These are phyloP conservation scores for Cornus florida DNA, from an alignment of 148 eudicot species.

Conservation along the genomic window DNA sequence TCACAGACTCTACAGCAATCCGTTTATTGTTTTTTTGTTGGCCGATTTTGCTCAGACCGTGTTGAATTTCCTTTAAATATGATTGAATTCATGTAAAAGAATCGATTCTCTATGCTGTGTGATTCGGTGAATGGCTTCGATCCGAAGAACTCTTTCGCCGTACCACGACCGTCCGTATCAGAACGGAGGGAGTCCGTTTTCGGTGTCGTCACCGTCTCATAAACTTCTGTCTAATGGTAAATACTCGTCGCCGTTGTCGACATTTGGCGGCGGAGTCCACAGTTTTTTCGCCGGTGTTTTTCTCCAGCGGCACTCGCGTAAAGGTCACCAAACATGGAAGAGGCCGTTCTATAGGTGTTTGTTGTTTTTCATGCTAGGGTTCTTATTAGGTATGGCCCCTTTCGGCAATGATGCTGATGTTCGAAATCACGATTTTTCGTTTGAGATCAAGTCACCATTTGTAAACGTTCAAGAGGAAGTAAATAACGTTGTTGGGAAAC, in stretches of 20 bases:
- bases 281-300: slow-evolving; percentile 34
- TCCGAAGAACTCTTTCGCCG: slow-evolving; percentile 77
- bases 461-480: slow-evolving; percentile 14
- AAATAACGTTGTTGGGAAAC: slow-evolving; percentile 10
- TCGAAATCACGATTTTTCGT: slow-evolving; percentile 39
- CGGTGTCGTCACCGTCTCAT: slow-evolving; percentile 48
- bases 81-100: not conserved
- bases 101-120: slow-evolving; percentile 10
- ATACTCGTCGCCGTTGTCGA: slow-evolving; percentile 18
- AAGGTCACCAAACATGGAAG: slow-evolving; percentile 38
- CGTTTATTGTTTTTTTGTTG: not conserved
- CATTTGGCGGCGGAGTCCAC: slow-evolving; percentile 23
- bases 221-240: slow-evolving; percentile 39
- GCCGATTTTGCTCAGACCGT: no score
- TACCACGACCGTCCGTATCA: slow-evolving; percentile 47
- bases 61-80: not conserved
- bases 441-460: slow-evolving; percentile 29
- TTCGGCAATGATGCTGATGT: slow-evolving; percentile 50
- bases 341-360: slow-evolving; percentile 56
- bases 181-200: slow-evolving; percentile 56
- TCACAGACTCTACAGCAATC: not conserved
- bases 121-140: slow-evolving; percentile 64
- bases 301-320: slow-evolving; percentile 20
- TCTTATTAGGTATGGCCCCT: slow-evolving; percentile 68
- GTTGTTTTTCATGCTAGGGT: slow-evolving; percentile 59